Evolutionary conservation across 805 yeast species (phyloP).

Genomic region (Suhomyces sp.): DNA sequence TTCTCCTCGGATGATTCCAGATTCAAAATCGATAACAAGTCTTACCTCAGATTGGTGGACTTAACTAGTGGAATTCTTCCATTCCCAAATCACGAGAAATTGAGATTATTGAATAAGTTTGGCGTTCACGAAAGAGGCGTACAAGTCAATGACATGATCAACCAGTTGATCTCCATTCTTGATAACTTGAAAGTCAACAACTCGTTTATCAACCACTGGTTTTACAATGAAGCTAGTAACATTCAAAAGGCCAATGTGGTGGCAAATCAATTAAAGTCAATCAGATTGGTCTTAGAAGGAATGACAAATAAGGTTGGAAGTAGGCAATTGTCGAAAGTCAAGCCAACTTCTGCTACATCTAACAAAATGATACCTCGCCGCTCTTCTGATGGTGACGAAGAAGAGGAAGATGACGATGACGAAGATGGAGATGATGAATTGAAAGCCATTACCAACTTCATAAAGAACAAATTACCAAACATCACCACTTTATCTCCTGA

Average conservation of each 20-base stretch:
- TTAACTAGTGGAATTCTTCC: constrained; percentile 53
- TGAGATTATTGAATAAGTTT: constrained; percentile 34
- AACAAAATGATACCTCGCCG: constrained; percentile 25
- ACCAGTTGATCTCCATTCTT: constrained; percentile 39
- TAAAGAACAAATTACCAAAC: constrained; percentile 36
- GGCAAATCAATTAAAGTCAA: constrained; percentile 54
- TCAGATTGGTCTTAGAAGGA: constrained; percentile 49
- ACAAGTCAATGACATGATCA: constrained; percentile 30
- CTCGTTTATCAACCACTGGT: constrained; percentile 43
- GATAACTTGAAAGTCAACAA: constrained; percentile 30
- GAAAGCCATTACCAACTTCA: constrained; percentile 34
- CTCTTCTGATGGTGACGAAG: constrained; percentile 17
- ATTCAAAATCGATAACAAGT: constrained; percentile 10
- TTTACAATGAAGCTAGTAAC: constrained; percentile 49
- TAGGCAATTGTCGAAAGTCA: constrained; percentile 15
- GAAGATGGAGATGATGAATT: constrained; percentile 48
- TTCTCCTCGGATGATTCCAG: constrained; percentile 13
- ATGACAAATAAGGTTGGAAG: constrained; percentile 30
- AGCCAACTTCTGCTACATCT: constrained; percentile 23
- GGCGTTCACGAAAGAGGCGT: constrained; percentile 34
- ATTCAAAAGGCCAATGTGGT: constrained; percentile 54
- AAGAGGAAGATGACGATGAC: constrained; percentile 25
- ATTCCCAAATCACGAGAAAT: constrained; percentile 43
- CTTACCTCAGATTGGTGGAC: constrained; percentile 32
- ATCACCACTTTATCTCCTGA: constrained; percentile 35